phyloP scores from a whole-genome alignment of 495 filamentous ascomycete species.

The Penicillium steckii region DNA sequence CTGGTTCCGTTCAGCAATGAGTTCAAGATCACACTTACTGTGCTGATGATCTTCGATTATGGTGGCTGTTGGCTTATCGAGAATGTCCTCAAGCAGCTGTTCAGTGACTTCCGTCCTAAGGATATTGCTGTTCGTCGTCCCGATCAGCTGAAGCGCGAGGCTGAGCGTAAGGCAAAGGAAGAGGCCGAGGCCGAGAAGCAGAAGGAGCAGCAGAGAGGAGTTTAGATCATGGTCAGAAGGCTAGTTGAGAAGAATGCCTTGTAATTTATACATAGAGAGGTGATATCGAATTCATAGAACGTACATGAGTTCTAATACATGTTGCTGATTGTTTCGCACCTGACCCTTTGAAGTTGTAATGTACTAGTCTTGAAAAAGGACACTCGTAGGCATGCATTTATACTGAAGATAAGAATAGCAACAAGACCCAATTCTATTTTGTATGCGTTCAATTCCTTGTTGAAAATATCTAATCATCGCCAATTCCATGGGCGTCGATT shows the following conservation, averaged over 20 bases:
- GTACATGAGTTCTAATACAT: slow-evolving; percentile 19
- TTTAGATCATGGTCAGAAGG: slow-evolving; percentile 21
- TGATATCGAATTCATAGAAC: slow-evolving; percentile 17
- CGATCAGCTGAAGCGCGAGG: slow-evolving; percentile 84
- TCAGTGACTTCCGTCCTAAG: slow-evolving; percentile 90
- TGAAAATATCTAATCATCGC: too few relatives aligned
- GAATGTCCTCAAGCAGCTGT: slow-evolving; percentile 77
- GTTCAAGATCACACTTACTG: slow-evolving; percentile 86
- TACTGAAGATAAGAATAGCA: too few relatives aligned
- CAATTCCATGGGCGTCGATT: too few relatives aligned
- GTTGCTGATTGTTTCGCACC: slow-evolving; percentile 9
- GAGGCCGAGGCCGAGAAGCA: slow-evolving; percentile 52
- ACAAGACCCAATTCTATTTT: too few relatives aligned
- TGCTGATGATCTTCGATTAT: slow-evolving; percentile 86
- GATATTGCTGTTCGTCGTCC: slow-evolving; percentile 86
- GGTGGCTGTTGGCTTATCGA: slow-evolving; percentile 86
- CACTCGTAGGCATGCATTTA: too few relatives aligned
- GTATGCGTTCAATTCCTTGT: too few relatives aligned
- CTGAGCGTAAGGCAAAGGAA: slow-evolving; percentile 63
- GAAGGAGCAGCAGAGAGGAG: slow-evolving; percentile 43
- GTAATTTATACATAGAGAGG: slow-evolving; percentile 27
- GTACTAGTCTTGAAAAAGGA: too few relatives aligned
- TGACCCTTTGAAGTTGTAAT: too few relatives aligned
- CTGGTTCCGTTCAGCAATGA: slow-evolving; percentile 89
- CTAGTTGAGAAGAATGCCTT: slow-evolving; percentile 5